Evolutionary conservation across 768 basidiomycete genomes (phyloP), one percentile per base, ranked within the genome.

Genomic region (Lactarius pseudohatsudake): DNA sequence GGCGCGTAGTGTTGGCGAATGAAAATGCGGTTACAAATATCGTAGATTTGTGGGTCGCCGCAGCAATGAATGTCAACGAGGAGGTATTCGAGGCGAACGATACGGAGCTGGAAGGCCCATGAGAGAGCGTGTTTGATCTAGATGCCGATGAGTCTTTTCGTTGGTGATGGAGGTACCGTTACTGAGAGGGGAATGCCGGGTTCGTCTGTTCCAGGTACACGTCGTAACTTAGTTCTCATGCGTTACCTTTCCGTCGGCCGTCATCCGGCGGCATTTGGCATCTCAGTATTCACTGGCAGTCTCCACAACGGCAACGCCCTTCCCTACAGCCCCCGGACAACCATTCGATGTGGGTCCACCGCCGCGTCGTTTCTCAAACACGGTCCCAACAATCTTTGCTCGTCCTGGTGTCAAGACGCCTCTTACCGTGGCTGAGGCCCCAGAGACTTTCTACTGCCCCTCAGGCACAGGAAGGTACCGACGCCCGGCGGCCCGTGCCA

Each of bases 1-100:
- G 96, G 74, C 83, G 93, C 66, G 74, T 96, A 28, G 78, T 96
- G 55, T 87, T 96, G 80, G 96, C 96, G 22, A 97, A 97, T 76
- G 95, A 97, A 77, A 91, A 93, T 71, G 90, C 93, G 15, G 94
- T 95, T 6, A 96, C 93, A 64, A 94, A 90, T 71, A 92, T 99
- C 73, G 92, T 94, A 28, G 96, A 98, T 77, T 80, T 99, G 26
- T 99, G 97, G 97, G 93, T 98, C 59, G 94, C 94, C 5, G 91
- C 96, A 22, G 97, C 96, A 7, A 93, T 97, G 79, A 97, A 96
- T 66, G 93, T 89, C 36, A 95, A 96, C 73, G 94, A 95, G 69
- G 88, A 94, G 64, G 87, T 88, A 3, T 91, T 90, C 66, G 80
- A 81, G 66, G 76, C 77, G 18, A 82, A 81, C 11, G 72, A 76